A percentile compares a stretch with the other conserved stretches of the same genome.
These are phyloP conservation scores for Hymenoscyphus fraxineus DNA, from an alignment of 2,329 filamentous ascomycete genomes.

Conservation along the genomic window DNA sequence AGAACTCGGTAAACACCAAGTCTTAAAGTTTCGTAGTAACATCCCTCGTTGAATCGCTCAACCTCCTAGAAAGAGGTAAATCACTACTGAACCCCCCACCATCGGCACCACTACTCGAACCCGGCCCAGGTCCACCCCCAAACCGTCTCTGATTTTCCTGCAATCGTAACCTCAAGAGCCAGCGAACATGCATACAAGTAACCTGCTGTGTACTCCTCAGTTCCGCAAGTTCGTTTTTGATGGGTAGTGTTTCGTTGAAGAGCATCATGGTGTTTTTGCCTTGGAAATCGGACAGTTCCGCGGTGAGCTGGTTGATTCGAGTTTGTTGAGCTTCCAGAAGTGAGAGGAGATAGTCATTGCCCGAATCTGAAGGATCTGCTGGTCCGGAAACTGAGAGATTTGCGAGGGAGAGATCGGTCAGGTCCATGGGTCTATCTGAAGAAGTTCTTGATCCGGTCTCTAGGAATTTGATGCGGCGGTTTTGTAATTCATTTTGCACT, in stretches of 20 bases:
- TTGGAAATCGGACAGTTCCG: constrained; percentile 55
- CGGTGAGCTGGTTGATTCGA: constrained; percentile 54
- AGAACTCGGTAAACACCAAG: neutral
- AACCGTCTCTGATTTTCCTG: constrained; percentile 30
- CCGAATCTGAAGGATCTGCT: constrained; percentile 34
- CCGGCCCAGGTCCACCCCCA: constrained; percentile 18
- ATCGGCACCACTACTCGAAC: constrained; percentile 18
- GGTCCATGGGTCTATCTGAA: constrained; percentile 24
- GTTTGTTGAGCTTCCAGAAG: constrained; percentile 50
- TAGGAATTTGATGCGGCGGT: constrained; percentile 42
- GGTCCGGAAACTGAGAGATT: constrained; percentile 25
- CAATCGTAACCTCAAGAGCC: constrained; percentile 35
- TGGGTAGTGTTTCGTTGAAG: constrained; percentile 57
- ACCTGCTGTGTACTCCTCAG: constrained; percentile 34
- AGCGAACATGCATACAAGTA: constrained; percentile 36
- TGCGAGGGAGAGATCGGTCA: constrained; percentile 27
- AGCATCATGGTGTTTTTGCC: constrained; percentile 58
- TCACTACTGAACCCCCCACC: constrained; percentile 19
- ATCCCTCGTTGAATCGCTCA: constrained; percentile 27
- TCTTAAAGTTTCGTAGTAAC: constrained; percentile 27
- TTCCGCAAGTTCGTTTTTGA: constrained; percentile 61
- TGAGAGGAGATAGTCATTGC: constrained; percentile 43
- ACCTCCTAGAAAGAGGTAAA: constrained; percentile 14
- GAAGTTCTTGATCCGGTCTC: constrained; percentile 35
- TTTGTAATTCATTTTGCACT: constrained; percentile 40